Conservation (phyloP, 805 yeast species). For the Yarrowia alimentaria region DNA sequence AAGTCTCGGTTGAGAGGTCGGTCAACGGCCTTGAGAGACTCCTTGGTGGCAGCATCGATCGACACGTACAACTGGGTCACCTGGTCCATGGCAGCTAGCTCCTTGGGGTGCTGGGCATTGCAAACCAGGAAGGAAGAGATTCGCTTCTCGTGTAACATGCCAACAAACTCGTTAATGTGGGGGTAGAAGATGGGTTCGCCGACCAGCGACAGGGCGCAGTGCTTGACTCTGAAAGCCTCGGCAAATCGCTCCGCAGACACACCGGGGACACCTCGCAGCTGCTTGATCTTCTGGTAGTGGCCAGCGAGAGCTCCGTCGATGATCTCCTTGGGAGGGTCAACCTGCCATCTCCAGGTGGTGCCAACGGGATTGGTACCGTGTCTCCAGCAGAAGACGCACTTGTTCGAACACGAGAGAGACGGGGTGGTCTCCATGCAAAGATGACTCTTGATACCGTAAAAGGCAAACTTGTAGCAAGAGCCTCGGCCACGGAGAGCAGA, state of each 20-base stretch:
- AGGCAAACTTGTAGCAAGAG: slow-evolving; percentile 88
- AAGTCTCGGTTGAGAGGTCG: slow-evolving; percentile 86
- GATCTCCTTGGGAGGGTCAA: slow-evolving; percentile 82
- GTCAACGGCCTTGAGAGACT: slow-evolving; percentile 76
- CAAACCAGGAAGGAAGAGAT: slow-evolving; percentile 89
- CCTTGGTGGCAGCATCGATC: slow-evolving; percentile 88
- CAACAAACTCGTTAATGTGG: slow-evolving; percentile 78
- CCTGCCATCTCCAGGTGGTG: slow-evolving; percentile 95
- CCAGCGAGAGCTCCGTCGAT: slow-evolving; percentile 83
- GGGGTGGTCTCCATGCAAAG: slow-evolving; percentile 96
- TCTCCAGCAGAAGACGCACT: slow-evolving; percentile 96
- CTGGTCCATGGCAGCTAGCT: slow-evolving; percentile 61
- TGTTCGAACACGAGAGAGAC: slow-evolving; percentile 86
- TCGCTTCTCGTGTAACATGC: slow-evolving; percentile 71
- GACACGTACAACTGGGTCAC: slow-evolving; percentile 92
- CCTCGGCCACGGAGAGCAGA: slow-evolving; percentile 93
- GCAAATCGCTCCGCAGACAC: slow-evolving; percentile 84
- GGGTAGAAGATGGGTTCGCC: slow-evolving; percentile 97
- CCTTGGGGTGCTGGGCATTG: slow-evolving; percentile 94
- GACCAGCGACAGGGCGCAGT: slow-evolving; percentile 88
- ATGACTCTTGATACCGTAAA: slow-evolving; percentile 87
- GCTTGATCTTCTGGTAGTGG: slow-evolving; percentile 88
- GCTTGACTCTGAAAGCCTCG: slow-evolving; percentile 84
- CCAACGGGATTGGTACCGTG: slow-evolving; percentile 98
- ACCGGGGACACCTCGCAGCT: slow-evolving; percentile 95